Evolutionary conservation across 768 basidiomycete species (phyloP), one percentile per base, ranked within the genome.

Genomic region (Boletus tomentosulus): DNA sequence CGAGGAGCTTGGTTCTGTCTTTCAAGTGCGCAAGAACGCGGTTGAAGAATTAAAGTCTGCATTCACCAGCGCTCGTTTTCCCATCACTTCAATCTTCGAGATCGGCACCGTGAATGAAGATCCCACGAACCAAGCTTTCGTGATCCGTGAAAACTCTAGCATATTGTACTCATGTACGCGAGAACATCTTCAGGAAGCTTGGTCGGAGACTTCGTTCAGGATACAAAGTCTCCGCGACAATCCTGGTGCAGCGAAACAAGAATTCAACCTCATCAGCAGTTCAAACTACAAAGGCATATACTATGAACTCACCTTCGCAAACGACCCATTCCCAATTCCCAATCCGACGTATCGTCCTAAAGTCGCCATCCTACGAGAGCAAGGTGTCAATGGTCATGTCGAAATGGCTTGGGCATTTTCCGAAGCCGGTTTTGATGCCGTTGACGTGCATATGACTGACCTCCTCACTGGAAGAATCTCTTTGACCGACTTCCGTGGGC

Each of bases 401-500:
- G 97, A 99, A 75, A 98, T 99, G 97, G 97, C 89, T 1, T 99
- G 94, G 93, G 83, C 95, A 27, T 98, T 99, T 75, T 80, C 86
- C 7, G 88, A 83, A 3, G 94, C 94, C 9, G 97, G 97, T 10
- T 99, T 99, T 68, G 87, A 92, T 60, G 88, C 96, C 9, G 78
- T 98, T 50, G 97, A 99, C 66, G 92, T 98, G 5, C 97, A 99
- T 73, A 98, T 98, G 96, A 89, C 92, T 12, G 97, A 99, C 70
- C 85, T 99, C 69, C 82, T 99, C 58, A 76, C 79, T 35, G 91
- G 92, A 38, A 63, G 63, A 24, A 73, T 85, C 43, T 79, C 76
- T 41, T 78, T 99, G 35, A 54, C 65, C 11, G 72, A 74, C 52
- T 98, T 97, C 80, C 81, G 83, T 46, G 97, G 97, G 41, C 69